These are phyloP conservation scores for Talaromyces sp. DNA, from an alignment of 2,329 filamentous ascomycete species.

Conservation along the genomic window DNA sequence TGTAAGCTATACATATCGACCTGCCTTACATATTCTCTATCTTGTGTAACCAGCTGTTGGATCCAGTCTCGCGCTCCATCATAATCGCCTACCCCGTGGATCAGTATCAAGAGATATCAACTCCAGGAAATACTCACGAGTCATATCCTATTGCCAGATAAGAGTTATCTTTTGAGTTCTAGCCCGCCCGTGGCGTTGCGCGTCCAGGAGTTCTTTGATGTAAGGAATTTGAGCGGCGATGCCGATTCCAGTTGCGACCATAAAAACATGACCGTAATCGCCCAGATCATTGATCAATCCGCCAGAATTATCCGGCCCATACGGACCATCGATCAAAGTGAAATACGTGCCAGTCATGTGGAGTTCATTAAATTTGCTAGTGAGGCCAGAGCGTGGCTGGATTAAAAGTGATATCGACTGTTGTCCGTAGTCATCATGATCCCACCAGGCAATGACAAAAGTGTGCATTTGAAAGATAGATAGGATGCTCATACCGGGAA, in stretches of 20 bases:
- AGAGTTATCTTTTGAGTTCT: conserved; percentile 20
- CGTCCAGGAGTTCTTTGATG: conserved; percentile 29
- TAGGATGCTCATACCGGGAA: conserved; percentile 15
- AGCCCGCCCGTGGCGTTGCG: conserved; percentile 17
- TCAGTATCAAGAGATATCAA: neutral
- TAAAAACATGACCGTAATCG: conserved; percentile 26
- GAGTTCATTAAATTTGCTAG: conserved; percentile 11
- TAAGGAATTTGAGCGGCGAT: conserved; percentile 29
- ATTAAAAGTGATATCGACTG: conserved; percentile 20
- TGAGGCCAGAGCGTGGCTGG: conserved; percentile 15
- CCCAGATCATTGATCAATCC: conserved; percentile 10
- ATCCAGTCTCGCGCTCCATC: conserved; percentile 16
- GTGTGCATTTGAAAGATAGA: conserved; percentile 22
- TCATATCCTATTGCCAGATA: conserved; percentile 22
- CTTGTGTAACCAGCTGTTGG: conserved; percentile 14
- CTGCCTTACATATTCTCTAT: conserved; percentile 15
- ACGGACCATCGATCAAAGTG: conserved; percentile 22
- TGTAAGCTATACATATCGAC: neutral
- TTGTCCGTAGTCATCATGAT: conserved; percentile 11
- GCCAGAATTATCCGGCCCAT: conserved; percentile 16
- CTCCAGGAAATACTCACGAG: conserved; percentile 6
- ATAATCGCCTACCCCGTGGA: conserved; percentile 10
- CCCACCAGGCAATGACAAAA: conserved; percentile 23
- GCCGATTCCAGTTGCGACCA: conserved; percentile 29
- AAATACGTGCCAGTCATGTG: conserved; percentile 9